Percentiles rank a stretch among this genome's conserved stretches.
Conservation (phyloP, 257 asterid species). For the Solanum sejunctum region DNA sequence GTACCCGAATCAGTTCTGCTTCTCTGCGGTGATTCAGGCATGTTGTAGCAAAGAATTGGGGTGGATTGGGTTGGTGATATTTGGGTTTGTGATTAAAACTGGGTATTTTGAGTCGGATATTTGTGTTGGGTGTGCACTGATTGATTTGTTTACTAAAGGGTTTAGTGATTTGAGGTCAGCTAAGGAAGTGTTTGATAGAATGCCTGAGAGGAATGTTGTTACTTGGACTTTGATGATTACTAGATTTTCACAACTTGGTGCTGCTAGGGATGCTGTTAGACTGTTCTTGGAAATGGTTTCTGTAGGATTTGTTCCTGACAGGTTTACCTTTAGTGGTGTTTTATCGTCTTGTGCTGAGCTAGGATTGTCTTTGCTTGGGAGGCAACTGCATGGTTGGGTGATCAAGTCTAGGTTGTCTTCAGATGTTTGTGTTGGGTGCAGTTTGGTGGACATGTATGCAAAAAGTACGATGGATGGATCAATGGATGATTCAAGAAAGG, state of each 20-base stretch:
- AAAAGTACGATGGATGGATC: conserved; percentile 43
- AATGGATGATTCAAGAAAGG: conserved; percentile 52
- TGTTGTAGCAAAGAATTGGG: conserved; percentile 43
- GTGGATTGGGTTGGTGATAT: conserved; percentile 43
- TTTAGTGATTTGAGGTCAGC: conserved; percentile 52
- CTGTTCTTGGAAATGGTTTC: conserved; percentile 53
- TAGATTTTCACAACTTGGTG: conserved; percentile 50
- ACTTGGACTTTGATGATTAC: conserved; percentile 89
- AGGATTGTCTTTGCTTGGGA: conserved; percentile 36
- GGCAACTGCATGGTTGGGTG: conserved; percentile 55
- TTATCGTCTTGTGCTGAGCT: conserved; percentile 77
- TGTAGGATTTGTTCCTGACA: conserved; percentile 51
- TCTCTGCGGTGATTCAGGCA: conserved; percentile 60
- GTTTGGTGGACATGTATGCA: conserved; percentile 83
- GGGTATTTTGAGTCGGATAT: conserved; percentile 76
- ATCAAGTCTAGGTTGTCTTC: conserved; percentile 42
- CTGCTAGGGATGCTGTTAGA: conserved; percentile 25
- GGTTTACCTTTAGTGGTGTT: conserved; percentile 63
- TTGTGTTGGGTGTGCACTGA: conserved; percentile 76
- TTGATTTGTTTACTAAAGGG: conserved; percentile 66
- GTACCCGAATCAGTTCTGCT: conserved; percentile 69
- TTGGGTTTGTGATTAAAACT: conserved; percentile 54
- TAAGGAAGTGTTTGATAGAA: conserved; percentile 56
- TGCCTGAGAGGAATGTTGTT: conserved; percentile 66
- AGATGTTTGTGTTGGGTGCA: conserved; percentile 90